Conservation (phyloP, 1,139 yeast species). For the Yamadazyma atlantica region DNA sequence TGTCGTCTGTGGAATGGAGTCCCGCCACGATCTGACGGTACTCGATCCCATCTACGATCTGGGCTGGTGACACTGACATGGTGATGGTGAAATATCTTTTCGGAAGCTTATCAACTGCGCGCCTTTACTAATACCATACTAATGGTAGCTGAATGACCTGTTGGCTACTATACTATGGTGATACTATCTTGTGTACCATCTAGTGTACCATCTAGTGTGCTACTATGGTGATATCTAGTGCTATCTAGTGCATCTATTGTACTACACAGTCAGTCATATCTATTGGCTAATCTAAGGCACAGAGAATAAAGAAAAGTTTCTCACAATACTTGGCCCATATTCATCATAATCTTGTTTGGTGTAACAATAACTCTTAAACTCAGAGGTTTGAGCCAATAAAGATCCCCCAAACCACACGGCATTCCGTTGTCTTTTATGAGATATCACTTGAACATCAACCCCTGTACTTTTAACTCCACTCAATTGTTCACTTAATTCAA, state of each 20-base stretch:
- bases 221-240: no score
- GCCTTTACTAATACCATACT: no score
- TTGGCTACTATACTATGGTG: no score
- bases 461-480: slow-evolving; percentile 90
- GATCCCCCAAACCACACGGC: slow-evolving; percentile 99
- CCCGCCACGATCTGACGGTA: slow-evolving; percentile 55
- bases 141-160: no score
- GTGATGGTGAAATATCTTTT: not conserved
- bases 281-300: slow-evolving; percentile 55
- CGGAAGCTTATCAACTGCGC: no score
- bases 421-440: slow-evolving; percentile 95
- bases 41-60: slow-evolving; percentile 50
- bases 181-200: slow-evolving; percentile 5
- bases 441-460: slow-evolving; percentile 93
- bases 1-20: slow-evolving; percentile 48
- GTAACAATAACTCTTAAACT: slow-evolving; percentile 93
- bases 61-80: slow-evolving; percentile 29
- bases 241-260: no score
- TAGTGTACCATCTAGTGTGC: no score
- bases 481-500: slow-evolving; percentile 72
- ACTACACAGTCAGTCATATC: not conserved
- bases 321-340: slow-evolving; percentile 94
- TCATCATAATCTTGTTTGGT: slow-evolving; percentile 97
- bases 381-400: slow-evolving; percentile 93
- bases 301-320: slow-evolving; percentile 91